Percentiles rank a stretch among this genome's conserved stretches.
Conservation (phyloP, 768 basidiomycete species). For the Candolleomyces eurysporus region DNA sequence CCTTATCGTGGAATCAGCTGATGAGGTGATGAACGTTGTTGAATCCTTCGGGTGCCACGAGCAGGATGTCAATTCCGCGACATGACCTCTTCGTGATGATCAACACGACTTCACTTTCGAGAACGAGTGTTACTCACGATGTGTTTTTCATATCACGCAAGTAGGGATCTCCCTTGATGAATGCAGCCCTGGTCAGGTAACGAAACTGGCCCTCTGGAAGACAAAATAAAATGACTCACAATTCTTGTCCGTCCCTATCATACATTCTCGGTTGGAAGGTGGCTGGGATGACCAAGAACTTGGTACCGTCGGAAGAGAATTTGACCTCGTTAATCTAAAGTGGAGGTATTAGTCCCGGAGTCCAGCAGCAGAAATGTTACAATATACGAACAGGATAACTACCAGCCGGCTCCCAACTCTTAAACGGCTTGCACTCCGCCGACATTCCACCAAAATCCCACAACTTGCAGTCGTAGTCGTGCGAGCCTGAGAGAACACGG, state of each 20-base stretch:
- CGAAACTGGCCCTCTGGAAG: constrained; percentile 31
- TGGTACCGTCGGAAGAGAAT: constrained; percentile 84
- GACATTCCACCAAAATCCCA: constrained; percentile 99
- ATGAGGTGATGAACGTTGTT: constrained; percentile 84
- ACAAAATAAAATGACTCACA: constrained; percentile 50
- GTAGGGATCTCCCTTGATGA: constrained; percentile 95
- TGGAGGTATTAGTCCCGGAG: neutral
- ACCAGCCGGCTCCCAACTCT: constrained; percentile 93
- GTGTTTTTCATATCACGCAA: constrained; percentile 99
- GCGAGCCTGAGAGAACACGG: constrained; percentile 84
- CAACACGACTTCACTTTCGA: neutral
- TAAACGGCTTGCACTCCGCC: constrained; percentile 85
- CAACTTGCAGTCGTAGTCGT: constrained; percentile 97
- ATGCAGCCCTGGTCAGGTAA: constrained; percentile 67
- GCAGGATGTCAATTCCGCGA: constrained; percentile 86
- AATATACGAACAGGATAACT: constrained; percentile 75
- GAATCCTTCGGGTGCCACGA: constrained; percentile 91
- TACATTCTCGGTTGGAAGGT: constrained; percentile 87
- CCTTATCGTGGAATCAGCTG: constrained; percentile 96
- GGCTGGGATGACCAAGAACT: constrained; percentile 85
- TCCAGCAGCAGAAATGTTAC: constrained; percentile 6
- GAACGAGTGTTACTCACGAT: constrained; percentile 53
- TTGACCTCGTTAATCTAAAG: constrained; percentile 85
- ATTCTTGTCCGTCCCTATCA: constrained; percentile 89
- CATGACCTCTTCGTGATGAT: constrained; percentile 72